Evolutionary conservation across 768 basidiomycete species (phyloP).

Genomic region (Serendipita vermifera): DNA sequence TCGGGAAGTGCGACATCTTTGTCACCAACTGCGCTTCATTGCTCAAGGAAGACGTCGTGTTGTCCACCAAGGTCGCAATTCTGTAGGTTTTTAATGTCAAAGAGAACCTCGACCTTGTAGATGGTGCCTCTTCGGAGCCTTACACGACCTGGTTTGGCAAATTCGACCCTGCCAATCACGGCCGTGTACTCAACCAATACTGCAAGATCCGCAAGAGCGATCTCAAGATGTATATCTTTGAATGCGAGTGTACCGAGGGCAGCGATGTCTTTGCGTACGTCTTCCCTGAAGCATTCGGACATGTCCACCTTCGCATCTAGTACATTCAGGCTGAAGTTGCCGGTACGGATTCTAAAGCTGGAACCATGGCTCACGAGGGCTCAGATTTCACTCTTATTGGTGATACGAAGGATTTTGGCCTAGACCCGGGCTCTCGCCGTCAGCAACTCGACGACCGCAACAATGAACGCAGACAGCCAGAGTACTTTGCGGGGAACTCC

Average conservation of each 20-base stretch:
- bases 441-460: not conserved
- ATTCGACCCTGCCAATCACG: constrained; percentile 27
- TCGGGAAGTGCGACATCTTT: too few relatives aligned
- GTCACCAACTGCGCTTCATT: too few relatives aligned
- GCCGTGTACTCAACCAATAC: constrained; percentile 30
- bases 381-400: constrained; percentile 9
- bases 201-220: constrained; percentile 24
- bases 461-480: constrained; percentile 5
- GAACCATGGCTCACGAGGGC: constrained; percentile 13
- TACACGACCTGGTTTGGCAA: constrained; percentile 42
- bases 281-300: constrained; percentile 7
- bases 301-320: not conserved
- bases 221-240: constrained; percentile 9
- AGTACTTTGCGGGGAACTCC: constrained; percentile 10
- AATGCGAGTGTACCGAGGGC: constrained; percentile 13
- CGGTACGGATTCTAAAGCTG: constrained; percentile 15
- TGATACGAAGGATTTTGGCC: not conserved
- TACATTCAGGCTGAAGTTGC: not conserved
- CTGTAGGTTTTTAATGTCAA: too few relatives aligned
- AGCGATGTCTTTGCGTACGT: constrained; percentile 14
- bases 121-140: too few relatives aligned
- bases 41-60: too few relatives aligned
- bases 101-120: too few relatives aligned
- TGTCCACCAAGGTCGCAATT: too few relatives aligned
- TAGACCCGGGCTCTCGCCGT: not conserved